Conservation (phyloP, 78 protist genomes). For the Guillardia theta region DNA sequence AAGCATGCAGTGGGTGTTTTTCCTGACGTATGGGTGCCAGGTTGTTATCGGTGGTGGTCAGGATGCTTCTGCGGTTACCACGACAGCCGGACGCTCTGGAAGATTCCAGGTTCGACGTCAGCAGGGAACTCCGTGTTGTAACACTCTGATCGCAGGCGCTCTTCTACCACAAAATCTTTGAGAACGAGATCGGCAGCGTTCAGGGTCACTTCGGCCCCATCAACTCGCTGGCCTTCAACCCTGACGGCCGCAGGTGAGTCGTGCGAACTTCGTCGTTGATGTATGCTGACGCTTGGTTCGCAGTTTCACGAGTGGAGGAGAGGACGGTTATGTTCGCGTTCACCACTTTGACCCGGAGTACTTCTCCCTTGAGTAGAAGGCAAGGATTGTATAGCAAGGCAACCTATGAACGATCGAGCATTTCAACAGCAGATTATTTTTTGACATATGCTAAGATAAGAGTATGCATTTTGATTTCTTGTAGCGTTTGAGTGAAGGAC, state of each 20-base stretch:
- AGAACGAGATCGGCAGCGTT: constrained; percentile 61
- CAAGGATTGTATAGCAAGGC: no score
- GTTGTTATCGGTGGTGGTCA: constrained; percentile 91
- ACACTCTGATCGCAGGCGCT: constrained; percentile 71
- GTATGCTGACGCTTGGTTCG: not conserved
- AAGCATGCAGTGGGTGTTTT: not conserved
- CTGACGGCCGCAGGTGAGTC: constrained; percentile 72
- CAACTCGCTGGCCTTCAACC: constrained; percentile 73
- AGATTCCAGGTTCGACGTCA: not conserved
- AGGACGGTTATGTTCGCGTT: constrained; percentile 83
- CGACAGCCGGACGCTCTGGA: constrained; percentile 45
- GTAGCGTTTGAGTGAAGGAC: no score
- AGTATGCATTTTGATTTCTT: no score
- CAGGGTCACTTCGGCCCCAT: constrained; percentile 69
- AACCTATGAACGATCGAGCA: no score
- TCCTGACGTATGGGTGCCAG: not conserved
- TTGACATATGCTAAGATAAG: no score
- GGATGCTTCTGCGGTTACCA: constrained; percentile 85
- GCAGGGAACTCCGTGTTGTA: no score
- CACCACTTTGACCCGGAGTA: constrained; percentile 72
- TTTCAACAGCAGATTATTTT: no score
- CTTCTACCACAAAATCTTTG: constrained; percentile 80
- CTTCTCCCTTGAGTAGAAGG: constrained; percentile 24
- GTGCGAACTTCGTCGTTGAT: not conserved
- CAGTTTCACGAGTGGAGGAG: constrained; percentile 27